Percentiles rank a stretch among this genome's conserved stretches.
Evolutionary conservation across 768 basidiomycete genomes (phyloP).

Genomic region (button mushroom (Agaricus bisporus)): DNA sequence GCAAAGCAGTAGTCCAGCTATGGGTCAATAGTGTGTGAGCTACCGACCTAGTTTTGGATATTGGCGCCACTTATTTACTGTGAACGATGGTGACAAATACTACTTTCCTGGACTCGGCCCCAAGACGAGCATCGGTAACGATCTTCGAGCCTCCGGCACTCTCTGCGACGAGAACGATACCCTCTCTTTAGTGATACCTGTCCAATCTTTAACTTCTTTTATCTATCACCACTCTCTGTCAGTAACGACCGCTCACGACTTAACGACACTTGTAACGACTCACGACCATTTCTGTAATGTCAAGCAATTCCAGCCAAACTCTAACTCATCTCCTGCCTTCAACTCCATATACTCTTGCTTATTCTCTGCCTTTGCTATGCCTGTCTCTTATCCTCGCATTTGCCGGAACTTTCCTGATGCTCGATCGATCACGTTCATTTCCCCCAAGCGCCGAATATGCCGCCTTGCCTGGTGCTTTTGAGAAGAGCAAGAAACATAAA

Average conservation of each 20-base stretch:
- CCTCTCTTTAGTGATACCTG: slow-evolving; percentile 8
- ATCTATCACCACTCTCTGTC: not conserved
- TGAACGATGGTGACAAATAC: not conserved
- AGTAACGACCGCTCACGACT: not conserved
- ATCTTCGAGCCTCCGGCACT: slow-evolving; percentile 6
- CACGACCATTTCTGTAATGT: slow-evolving; percentile 5
- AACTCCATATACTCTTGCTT: slow-evolving; percentile 46
- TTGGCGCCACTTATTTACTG: no score
- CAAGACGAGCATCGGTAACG: not conserved
- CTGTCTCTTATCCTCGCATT: slow-evolving; percentile 53
- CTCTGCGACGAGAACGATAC: not conserved
- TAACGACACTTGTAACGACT: slow-evolving; percentile 4
- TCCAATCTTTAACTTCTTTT: not conserved
- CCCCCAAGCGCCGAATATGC: slow-evolving; percentile 30
- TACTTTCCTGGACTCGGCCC: no score
- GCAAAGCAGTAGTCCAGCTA: no score
- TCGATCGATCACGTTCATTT: slow-evolving; percentile 65
- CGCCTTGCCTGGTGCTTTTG: slow-evolving; percentile 24
- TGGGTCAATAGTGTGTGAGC: no score
- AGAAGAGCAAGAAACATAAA: slow-evolving; percentile 24
- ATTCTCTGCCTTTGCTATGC: slow-evolving; percentile 54
- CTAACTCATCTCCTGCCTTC: slow-evolving; percentile 40
- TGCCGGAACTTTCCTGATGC: slow-evolving; percentile 65
- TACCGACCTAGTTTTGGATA: no score
- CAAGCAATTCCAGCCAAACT: slow-evolving; percentile 11